Conservation (phyloP, 441 rosid species). For the Rhodomyrtus psidioides region DNA sequence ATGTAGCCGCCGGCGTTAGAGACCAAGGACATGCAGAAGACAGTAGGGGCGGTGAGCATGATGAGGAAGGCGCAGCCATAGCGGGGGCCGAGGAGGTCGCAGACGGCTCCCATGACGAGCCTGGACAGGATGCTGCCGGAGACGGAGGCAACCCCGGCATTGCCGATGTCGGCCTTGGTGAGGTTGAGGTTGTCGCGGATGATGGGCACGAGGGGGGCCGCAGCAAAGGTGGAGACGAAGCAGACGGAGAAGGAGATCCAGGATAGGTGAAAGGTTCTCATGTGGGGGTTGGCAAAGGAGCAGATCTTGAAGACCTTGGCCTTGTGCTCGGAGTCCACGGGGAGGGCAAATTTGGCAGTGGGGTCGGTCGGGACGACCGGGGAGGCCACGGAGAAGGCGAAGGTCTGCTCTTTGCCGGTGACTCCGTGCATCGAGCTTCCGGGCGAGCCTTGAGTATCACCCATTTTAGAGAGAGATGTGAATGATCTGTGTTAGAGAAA, state of each 20-base stretch:
- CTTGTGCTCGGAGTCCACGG: constrained; percentile 76
- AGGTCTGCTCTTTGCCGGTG: constrained; percentile 56
- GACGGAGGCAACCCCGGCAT: constrained; percentile 87
- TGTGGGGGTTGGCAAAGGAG: constrained; percentile 67
- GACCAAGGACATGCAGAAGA: constrained; percentile 71
- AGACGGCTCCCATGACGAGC: constrained; percentile 72
- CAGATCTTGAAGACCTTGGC: constrained; percentile 63
- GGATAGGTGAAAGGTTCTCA: constrained; percentile 73
- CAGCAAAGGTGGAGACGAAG: constrained; percentile 75
- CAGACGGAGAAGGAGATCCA: constrained; percentile 84
- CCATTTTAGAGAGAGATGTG: constrained; percentile 15
- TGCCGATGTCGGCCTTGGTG: constrained; percentile 53
- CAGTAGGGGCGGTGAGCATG: constrained; percentile 72
- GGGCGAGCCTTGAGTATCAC: constrained; percentile 45
- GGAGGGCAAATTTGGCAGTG: constrained; percentile 49
- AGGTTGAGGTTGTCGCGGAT: constrained; percentile 66
- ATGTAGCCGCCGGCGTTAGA: constrained; percentile 55
- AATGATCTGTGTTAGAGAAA: not conserved
- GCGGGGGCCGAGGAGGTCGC: constrained; percentile 75
- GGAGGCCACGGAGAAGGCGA: constrained; percentile 56
- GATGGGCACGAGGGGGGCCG: constrained; percentile 81
- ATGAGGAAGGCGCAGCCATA: constrained; percentile 71
- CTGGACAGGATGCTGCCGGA: constrained; percentile 85
- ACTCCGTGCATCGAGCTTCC: constrained; percentile 90
- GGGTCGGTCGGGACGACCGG: constrained; percentile 48